Conservation (phyloP, 495 filamentous ascomycete genomes). For the Podospora pseudoanserina region DNA sequence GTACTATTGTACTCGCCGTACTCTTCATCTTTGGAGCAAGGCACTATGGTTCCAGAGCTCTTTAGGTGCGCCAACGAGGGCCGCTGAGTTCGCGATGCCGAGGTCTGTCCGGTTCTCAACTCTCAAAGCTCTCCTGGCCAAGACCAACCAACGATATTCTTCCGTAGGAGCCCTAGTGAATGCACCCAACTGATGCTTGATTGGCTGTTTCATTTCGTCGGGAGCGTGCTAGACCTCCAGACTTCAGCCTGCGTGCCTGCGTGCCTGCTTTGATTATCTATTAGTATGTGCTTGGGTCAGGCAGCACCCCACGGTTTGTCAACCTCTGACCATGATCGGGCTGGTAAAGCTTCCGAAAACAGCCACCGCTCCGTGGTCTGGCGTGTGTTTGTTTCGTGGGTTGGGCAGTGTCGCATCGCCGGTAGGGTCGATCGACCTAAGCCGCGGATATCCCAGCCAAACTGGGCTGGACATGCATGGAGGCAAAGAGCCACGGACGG, state of each 20-base stretch:
- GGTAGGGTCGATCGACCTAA: constrained; percentile 13
- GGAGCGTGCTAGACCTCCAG: no score
- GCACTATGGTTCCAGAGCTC: not conserved
- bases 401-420: constrained; percentile 12
- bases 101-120: not conserved
- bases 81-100: constrained; percentile 2
- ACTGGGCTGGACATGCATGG: not conserved
- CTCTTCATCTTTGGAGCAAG: no score
- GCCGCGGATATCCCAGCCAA: constrained; percentile 21
- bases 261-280: not conserved
- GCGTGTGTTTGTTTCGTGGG: not conserved
- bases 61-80: not conserved
- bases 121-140: not conserved
- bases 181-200: not conserved
- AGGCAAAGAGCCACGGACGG: not conserved
- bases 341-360: not conserved
- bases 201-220: constrained; percentile 4
- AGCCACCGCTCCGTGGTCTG: not conserved
- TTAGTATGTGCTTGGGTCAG: constrained; percentile 1
- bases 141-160: not conserved
- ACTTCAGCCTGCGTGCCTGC: no score
- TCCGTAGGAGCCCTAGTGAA: not conserved
- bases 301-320: constrained; percentile 9
- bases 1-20: not conserved
- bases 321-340: constrained; percentile 2